phyloP scores from a whole-genome alignment of 192 early-diverging fungal genomes.

The Coemansia sp. region DNA sequence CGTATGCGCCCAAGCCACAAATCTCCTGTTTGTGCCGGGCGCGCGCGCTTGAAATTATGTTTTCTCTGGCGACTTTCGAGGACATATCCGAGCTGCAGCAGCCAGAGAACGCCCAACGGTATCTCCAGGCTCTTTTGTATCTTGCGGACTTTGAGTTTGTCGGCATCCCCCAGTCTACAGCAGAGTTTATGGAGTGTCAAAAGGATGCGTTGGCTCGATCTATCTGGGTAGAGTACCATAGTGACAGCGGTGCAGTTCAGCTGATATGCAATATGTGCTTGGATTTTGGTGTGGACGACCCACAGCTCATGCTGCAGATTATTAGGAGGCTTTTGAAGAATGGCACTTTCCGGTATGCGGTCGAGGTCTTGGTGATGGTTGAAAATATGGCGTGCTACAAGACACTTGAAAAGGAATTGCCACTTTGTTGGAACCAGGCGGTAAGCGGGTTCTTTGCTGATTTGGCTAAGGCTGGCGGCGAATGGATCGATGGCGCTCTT shows the following conservation, averaged over 20 bases:
- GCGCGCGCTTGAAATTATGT: conserved; percentile 57
- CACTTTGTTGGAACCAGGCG: conserved; percentile 40
- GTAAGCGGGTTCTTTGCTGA: conserved; percentile 5
- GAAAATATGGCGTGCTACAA: conserved; percentile 22
- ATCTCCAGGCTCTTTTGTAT: conserved; percentile 62
- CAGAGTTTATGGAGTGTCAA: conserved; percentile 61
- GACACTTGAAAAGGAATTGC: conserved; percentile 6
- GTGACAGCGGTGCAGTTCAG: conserved; percentile 54
- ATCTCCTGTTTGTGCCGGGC: conserved; percentile 56
- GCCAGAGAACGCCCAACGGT: conserved; percentile 38
- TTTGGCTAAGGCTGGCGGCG: not conserved
- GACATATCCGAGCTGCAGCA: conserved; percentile 42
- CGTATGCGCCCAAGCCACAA: conserved; percentile 38
- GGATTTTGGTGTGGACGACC: conserved; percentile 63
- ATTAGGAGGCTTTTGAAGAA: conserved; percentile 48
- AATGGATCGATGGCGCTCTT: conserved; percentile 18
- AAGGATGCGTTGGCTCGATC: conserved; percentile 66
- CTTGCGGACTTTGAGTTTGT: conserved; percentile 70
- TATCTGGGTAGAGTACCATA: conserved; percentile 63
- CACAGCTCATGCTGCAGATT: conserved; percentile 58
- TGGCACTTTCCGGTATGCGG: conserved; percentile 48
- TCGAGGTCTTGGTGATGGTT: conserved; percentile 52
- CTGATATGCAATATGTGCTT: conserved; percentile 72
- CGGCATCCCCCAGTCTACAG: conserved; percentile 54
- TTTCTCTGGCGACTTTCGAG: conserved; percentile 50